A percentile compares a stretch with the other conserved stretches of the same genome.
Conservation (phyloP, 2,329 filamentous ascomycete species). For the Pezicula carpinea region DNA sequence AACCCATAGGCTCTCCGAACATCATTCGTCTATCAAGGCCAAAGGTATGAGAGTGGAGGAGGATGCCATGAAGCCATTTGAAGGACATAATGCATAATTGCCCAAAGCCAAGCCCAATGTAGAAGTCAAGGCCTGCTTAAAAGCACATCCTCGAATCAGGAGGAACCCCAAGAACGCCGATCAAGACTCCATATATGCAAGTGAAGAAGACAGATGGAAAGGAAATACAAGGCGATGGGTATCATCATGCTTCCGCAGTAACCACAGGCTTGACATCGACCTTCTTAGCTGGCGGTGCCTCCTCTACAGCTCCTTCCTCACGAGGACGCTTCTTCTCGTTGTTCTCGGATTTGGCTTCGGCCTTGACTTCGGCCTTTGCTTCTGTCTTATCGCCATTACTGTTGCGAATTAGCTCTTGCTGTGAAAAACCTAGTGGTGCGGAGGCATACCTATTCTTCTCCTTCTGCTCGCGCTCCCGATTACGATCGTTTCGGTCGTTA, state of each 20-base stretch:
- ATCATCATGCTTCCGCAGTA: constrained; percentile 20
- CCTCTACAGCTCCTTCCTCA: constrained; percentile 18
- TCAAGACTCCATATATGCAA: background rate
- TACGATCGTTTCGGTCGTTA: constrained; percentile 24
- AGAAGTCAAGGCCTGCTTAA: constrained; percentile 3
- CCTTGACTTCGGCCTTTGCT: constrained; percentile 10
- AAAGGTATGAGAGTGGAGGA: too few species aligned
- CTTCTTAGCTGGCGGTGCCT: constrained; percentile 56
- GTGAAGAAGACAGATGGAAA: constrained; percentile 1
- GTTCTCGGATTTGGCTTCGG: constrained; percentile 5
- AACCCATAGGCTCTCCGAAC: too few species aligned
- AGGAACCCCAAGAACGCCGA: background rate
- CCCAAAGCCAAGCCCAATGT: background rate
- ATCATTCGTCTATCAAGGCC: too few species aligned
- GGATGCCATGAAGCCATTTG: too few species aligned
- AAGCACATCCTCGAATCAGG: too few species aligned
- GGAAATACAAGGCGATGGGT: constrained; percentile 12
- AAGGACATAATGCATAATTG: too few species aligned
- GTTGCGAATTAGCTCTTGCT: constrained; percentile 9
- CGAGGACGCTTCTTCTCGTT: constrained; percentile 17
- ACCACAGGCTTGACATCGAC: constrained; percentile 38
- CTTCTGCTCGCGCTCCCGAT: constrained; percentile 30
- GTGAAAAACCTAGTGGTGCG: background rate
- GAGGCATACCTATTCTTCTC: constrained; percentile 17
- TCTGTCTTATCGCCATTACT: constrained; percentile 10